These are phyloP conservation scores for Candida arabinofermentans DNA, from an alignment of 805 yeast species.

Conservation along the genomic window DNA sequence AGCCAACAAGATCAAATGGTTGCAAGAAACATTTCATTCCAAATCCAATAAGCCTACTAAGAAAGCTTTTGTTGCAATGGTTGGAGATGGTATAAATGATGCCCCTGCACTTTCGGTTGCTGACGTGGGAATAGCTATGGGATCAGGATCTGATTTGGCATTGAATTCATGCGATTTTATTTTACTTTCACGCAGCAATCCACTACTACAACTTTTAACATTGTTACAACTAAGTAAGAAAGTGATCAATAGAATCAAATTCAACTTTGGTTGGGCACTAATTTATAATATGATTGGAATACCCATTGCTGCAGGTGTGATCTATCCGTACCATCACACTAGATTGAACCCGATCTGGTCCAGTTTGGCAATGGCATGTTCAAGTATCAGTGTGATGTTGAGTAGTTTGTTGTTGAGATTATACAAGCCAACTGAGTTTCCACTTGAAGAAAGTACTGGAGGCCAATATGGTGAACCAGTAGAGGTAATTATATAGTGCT, in stretches of 20 bases:
- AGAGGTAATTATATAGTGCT: no score
- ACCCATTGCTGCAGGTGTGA: slow-evolving; percentile 66
- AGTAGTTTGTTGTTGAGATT: slow-evolving; percentile 48
- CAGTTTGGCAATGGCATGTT: slow-evolving; percentile 61
- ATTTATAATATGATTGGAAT: slow-evolving; percentile 53
- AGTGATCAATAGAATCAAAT: slow-evolving; percentile 49
- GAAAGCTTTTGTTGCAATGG: slow-evolving; percentile 58
- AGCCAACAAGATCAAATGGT: slow-evolving; percentile 52
- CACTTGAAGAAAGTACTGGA: not conserved
- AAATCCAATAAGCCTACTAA: slow-evolving; percentile 11
- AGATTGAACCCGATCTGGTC: slow-evolving; percentile 63
- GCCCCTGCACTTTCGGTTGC: slow-evolving; percentile 77
- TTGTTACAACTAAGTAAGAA: slow-evolving; percentile 47
- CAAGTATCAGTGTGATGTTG: slow-evolving; percentile 53
- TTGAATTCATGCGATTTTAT: slow-evolving; percentile 72
- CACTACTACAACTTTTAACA: slow-evolving; percentile 49
- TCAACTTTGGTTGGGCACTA: slow-evolving; percentile 59
- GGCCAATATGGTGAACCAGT: not conserved
- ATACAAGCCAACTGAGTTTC: slow-evolving; percentile 35
- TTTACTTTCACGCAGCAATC: slow-evolving; percentile 49
- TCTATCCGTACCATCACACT: slow-evolving; percentile 52
- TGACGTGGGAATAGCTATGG: slow-evolving; percentile 73
- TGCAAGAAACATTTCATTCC: slow-evolving; percentile 42
- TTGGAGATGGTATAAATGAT: slow-evolving; percentile 82
- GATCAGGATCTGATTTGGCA: slow-evolving; percentile 74